Conservation (phyloP, 371 early-diverging fungal species). For the Mortierella sp. region DNA sequence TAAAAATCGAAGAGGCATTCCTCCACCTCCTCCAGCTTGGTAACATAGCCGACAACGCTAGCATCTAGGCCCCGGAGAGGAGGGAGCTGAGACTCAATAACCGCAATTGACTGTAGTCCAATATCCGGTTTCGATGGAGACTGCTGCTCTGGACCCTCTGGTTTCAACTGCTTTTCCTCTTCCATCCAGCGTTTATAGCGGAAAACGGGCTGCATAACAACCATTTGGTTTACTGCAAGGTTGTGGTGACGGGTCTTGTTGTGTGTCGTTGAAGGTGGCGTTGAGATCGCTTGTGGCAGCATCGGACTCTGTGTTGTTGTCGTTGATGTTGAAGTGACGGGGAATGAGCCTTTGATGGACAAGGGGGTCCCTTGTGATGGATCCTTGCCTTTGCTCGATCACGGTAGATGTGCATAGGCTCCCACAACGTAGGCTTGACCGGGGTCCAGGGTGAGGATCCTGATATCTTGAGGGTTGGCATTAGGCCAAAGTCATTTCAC, state of each 20-base stretch:
- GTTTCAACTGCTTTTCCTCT: constrained; percentile 10
- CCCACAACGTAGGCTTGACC: constrained; percentile 20
- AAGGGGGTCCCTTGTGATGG: too few relatives aligned
- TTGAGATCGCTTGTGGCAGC: too few relatives aligned
- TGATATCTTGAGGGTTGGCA: background rate
- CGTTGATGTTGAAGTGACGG: too few relatives aligned
- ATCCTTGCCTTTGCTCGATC: too few relatives aligned
- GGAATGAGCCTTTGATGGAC: too few relatives aligned
- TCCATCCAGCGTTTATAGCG: constrained; percentile 19
- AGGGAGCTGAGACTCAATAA: constrained; percentile 13
- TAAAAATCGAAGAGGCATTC: constrained; percentile 11
- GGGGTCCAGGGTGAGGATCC: background rate
- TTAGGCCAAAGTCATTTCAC: constrained; percentile 1
- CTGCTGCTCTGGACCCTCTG: background rate
- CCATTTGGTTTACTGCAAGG: constrained; percentile 19
- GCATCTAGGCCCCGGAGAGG: constrained; percentile 5
- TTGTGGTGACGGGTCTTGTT: background rate
- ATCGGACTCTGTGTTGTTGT: too few relatives aligned
- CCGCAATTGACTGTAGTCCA: background rate
- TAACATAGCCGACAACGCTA: constrained; percentile 4
- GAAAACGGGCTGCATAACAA: constrained; percentile 16
- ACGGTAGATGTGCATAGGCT: too few relatives aligned
- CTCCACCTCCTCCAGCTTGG: background rate
- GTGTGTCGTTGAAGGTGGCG: too few relatives aligned
- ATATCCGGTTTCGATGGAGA: background rate